Percentiles rank a stretch among this genome's conserved stretches.
Conservation (phyloP, 495 filamentous ascomycete species). For the Aspergillus cavernicola region DNA sequence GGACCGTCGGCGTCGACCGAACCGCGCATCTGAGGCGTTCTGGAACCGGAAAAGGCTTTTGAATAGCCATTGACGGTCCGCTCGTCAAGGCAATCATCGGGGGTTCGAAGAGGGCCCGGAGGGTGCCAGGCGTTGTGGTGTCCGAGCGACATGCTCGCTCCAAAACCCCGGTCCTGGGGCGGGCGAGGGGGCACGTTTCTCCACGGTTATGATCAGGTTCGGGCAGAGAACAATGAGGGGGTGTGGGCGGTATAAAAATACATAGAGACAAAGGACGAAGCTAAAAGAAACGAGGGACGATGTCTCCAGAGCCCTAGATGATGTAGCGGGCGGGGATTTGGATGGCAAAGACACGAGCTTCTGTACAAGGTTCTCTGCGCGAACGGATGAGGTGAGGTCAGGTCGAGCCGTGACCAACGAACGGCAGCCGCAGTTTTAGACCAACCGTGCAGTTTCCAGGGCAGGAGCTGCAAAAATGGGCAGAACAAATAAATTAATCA, state of each 20-base stretch:
- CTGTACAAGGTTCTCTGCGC: slow-evolving; percentile 40
- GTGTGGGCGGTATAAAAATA: slow-evolving; percentile 31
- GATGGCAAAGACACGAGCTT: slow-evolving; percentile 40
- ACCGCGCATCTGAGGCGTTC: slow-evolving; percentile 48
- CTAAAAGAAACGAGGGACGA: slow-evolving; percentile 22
- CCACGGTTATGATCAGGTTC: slow-evolving; percentile 41
- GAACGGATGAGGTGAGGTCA: slow-evolving; percentile 40
- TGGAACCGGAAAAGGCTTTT: slow-evolving; percentile 41
- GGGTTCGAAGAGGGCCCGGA: slow-evolving; percentile 45
- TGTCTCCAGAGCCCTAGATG: slow-evolving; percentile 31
- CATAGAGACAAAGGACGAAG: slow-evolving; percentile 27
- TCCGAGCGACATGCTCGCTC: slow-evolving; percentile 52
- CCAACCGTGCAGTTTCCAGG: slow-evolving; percentile 27
- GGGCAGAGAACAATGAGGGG: slow-evolving; percentile 27
- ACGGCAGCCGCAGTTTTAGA: slow-evolving; percentile 32
- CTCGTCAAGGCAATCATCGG: slow-evolving; percentile 44
- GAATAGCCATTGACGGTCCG: slow-evolving; percentile 47
- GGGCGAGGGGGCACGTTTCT: slow-evolving; percentile 46
- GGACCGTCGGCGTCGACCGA: slow-evolving; percentile 46
- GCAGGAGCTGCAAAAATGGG: not conserved
- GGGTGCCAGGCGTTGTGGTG: slow-evolving; percentile 46
- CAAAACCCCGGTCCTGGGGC: slow-evolving; percentile 47
- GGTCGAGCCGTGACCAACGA: slow-evolving; percentile 24
- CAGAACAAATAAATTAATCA: not conserved
- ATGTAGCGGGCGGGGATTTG: slow-evolving; percentile 33